phyloP scores from a whole-genome alignment of 2,329 filamentous ascomycete genomes.

The Fusarium drepaniforme region DNA sequence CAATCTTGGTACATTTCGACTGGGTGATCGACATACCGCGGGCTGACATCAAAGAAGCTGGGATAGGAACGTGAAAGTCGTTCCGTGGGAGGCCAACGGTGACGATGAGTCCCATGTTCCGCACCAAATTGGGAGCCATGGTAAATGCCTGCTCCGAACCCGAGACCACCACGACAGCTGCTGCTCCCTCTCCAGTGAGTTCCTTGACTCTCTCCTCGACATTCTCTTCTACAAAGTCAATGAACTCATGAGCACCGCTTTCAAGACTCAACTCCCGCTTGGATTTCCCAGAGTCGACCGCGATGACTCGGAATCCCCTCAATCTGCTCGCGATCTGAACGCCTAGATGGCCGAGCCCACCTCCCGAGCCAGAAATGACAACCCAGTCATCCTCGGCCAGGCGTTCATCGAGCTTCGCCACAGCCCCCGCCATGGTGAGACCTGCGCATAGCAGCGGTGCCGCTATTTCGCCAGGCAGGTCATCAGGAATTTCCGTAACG shows the following conservation, averaged over 20 bases:
- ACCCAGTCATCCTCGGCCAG: conserved; percentile 43
- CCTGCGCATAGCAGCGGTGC: conserved; percentile 50
- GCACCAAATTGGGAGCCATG: conserved; percentile 36
- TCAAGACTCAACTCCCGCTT: conserved; percentile 38
- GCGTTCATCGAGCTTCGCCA: conserved; percentile 31
- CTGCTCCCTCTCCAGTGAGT: conserved; percentile 44
- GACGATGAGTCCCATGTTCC: conserved; percentile 43
- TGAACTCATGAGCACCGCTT: conserved; percentile 43
- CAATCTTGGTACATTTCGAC: not conserved
- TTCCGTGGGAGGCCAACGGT: conserved; percentile 43
- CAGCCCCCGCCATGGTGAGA: conserved; percentile 48
- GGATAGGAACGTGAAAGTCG: conserved; percentile 44
- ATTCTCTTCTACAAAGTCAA: conserved; percentile 43
- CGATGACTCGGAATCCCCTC: conserved; percentile 41
- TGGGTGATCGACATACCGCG: conserved; percentile 17
- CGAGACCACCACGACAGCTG: conserved; percentile 44
- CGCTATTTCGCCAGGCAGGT: conserved; percentile 34
- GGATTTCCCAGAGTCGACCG: conserved; percentile 42
- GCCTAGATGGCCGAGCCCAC: conserved; percentile 49
- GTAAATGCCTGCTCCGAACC: conserved; percentile 43
- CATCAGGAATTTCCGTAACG: conserved; percentile 42
- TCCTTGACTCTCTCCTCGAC: conserved; percentile 37
- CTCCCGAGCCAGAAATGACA: conserved; percentile 47
- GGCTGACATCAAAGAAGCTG: conserved; percentile 39
- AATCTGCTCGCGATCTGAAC: conserved; percentile 46